Evolutionary conservation across 2,329 filamentous ascomycete genomes (phyloP).

Genomic region (Fusarium fracticaudum): DNA sequence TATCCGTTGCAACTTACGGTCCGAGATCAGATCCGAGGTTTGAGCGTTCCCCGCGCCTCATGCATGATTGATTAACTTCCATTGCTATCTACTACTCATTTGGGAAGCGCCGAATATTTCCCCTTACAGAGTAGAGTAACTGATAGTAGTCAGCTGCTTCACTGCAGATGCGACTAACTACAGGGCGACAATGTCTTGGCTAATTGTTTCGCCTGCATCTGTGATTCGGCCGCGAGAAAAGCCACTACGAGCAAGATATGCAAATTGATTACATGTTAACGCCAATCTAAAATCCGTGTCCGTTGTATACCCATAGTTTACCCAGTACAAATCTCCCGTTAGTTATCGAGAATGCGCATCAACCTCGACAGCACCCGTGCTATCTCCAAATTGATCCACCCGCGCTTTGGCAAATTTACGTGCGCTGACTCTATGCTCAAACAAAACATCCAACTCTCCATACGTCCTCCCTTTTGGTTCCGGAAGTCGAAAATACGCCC

Average conservation of each 20-base stretch:
- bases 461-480: conserved; percentile 64
- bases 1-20: background rate
- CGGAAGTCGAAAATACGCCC: conserved; percentile 62
- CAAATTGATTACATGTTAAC: background rate
- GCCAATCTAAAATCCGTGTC: background rate
- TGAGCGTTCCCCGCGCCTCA: background rate
- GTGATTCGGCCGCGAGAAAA: background rate
- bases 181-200: background rate
- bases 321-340: background rate
- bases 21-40: background rate
- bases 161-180: background rate
- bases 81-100: background rate
- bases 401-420: conserved; percentile 49
- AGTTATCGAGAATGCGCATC: conserved; percentile 1
- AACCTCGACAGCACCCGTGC: conserved; percentile 30
- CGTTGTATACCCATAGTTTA: background rate
- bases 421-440: conserved; percentile 56
- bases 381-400: conserved; percentile 33
- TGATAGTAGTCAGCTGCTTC: background rate
- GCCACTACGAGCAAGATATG: background rate
- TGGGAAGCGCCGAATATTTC: background rate
- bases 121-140: background rate
- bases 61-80: background rate
- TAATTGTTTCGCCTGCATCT: background rate
- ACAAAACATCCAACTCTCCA: conserved; percentile 65